Conservation (phyloP, 1,284 basidiomycete species). For the Sphaerobolus stellatus region DNA sequence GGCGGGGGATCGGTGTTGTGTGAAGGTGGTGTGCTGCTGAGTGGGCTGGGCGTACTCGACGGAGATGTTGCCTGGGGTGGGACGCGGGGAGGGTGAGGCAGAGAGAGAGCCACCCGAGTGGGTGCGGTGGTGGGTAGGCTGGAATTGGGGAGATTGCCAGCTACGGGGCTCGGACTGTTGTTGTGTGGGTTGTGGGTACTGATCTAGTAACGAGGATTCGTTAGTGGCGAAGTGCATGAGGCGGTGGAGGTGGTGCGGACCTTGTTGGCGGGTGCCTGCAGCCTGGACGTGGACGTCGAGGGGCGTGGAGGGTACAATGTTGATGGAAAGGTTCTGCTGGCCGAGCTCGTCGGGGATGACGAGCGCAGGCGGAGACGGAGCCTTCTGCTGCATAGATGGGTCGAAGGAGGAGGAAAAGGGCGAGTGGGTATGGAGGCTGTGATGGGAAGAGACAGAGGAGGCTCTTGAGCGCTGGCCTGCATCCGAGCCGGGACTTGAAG, state of each 20-base stretch:
- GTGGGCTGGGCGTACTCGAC: not conserved
- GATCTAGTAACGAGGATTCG: not conserved
- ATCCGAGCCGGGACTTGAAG: constrained; percentile 21
- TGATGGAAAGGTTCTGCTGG: constrained; percentile 34
- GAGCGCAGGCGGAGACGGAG: constrained; percentile 67
- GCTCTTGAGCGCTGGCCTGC: constrained; percentile 28
- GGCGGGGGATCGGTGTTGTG: constrained; percentile 6
- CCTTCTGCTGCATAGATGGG: constrained; percentile 45
- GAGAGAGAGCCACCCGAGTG: constrained; percentile 8
- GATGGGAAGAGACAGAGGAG: constrained; percentile 39
- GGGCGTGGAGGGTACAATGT: constrained; percentile 80
- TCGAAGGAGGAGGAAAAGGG: constrained; percentile 45
- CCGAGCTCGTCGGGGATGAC: constrained; percentile 52
- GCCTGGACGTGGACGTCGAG: constrained; percentile 58
- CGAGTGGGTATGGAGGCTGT: constrained; percentile 44
- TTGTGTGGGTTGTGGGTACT: not conserved
- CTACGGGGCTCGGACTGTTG: not conserved
- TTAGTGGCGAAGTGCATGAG: too few species aligned
- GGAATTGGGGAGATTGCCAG: not conserved
- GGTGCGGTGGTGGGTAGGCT: constrained; percentile 2
- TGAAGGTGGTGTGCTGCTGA: not conserved
- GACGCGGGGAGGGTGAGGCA: not conserved
- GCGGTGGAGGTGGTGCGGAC: constrained; percentile 37
- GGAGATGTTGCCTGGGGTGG: not conserved
- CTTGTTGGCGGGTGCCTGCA: constrained; percentile 39